Evolutionary conservation across 345 rosid species (phyloP).

Genomic region (Bretschneidera sinensis): DNA sequence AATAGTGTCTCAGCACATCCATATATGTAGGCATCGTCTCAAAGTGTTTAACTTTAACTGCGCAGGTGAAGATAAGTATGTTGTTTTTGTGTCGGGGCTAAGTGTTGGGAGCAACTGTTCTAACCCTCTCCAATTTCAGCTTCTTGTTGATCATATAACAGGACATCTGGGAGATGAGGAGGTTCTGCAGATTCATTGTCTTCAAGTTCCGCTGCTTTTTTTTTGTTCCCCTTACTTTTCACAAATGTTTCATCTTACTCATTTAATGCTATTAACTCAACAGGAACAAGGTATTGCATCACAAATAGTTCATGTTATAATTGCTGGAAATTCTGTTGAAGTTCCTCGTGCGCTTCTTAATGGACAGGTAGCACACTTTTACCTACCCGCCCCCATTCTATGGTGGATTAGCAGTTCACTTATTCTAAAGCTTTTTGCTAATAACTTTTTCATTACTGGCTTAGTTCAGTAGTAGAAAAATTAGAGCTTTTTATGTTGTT

Average conservation of each 20-base stretch:
- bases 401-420: neutral
- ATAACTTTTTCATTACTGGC: neutral
- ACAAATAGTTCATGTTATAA: constrained; percentile 73
- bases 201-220: constrained; percentile 12
- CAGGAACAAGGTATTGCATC: constrained; percentile 83
- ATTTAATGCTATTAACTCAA: constrained; percentile 15
- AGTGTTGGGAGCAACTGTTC: constrained; percentile 59
- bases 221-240: constrained; percentile 11
- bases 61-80: constrained; percentile 83
- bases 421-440: neutral
- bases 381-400: neutral
- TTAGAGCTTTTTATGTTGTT: neutral
- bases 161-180: constrained; percentile 87
- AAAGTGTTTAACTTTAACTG: neutral
- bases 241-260: constrained; percentile 8
- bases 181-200: constrained; percentile 39
- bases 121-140: constrained; percentile 87
- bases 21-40: neutral
- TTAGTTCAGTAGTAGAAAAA: no score
- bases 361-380: constrained; percentile 52
- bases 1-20: neutral
- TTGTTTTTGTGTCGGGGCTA: constrained; percentile 78
- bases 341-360: constrained; percentile 61
- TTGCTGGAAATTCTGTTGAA: constrained; percentile 94
- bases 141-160: constrained; percentile 92